Evolutionary conservation across 345 rosid genomes (phyloP).

Genomic region (Ceriops tagal): DNA sequence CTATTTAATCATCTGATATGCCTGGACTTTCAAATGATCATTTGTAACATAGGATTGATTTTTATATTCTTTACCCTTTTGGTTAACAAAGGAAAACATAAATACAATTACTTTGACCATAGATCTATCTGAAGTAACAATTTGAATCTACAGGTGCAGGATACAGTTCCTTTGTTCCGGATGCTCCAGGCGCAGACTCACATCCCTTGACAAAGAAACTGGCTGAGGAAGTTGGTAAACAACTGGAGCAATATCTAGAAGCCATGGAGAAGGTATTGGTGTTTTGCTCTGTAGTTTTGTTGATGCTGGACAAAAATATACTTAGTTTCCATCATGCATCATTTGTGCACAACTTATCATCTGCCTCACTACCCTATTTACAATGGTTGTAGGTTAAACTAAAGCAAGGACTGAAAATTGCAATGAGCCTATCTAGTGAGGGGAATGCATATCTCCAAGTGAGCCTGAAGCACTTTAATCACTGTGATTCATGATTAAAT

Average conservation of each 20-base stretch:
- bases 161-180: constrained; percentile 81
- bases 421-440: constrained; percentile 84
- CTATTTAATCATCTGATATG: neutral
- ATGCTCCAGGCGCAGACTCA: constrained; percentile 71
- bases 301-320: neutral
- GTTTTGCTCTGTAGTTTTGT: constrained; percentile 2
- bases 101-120: neutral
- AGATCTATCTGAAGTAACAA: neutral
- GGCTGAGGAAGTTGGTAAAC: constrained; percentile 58
- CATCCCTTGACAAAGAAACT: constrained; percentile 54
- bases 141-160: constrained; percentile 50
- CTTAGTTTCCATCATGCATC: neutral
- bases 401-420: constrained; percentile 82
- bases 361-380: neutral
- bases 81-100: neutral
- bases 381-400: constrained; percentile 62
- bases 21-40: neutral
- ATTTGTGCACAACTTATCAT: too few relatives aligned
- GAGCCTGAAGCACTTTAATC: constrained; percentile 12
- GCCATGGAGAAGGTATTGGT: constrained; percentile 82
- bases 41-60: neutral
- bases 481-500: neutral
- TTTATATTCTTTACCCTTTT: neutral
- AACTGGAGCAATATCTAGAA: constrained; percentile 64
- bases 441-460: constrained; percentile 92